These are phyloP conservation scores for Mucor piriformis DNA, from an alignment of 371 early-diverging fungal genomes.

Conservation along the genomic window DNA sequence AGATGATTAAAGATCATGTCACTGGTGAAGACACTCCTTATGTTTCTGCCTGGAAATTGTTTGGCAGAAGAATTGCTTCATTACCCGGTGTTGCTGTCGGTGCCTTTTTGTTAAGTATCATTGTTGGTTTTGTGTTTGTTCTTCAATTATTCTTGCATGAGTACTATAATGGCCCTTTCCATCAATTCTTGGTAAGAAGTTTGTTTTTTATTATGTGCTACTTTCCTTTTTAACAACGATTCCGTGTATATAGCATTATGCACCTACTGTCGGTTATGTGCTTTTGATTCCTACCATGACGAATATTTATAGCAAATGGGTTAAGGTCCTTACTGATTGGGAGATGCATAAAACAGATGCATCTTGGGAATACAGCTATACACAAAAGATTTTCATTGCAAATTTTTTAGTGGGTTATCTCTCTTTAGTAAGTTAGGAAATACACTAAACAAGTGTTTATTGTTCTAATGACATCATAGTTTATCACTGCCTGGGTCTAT, in stretches of 20 bases:
- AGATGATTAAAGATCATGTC: slow-evolving; percentile 59
- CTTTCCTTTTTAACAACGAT: no score
- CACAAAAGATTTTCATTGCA: slow-evolving; percentile 85
- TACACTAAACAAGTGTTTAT: background rate
- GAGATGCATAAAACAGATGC: slow-evolving; percentile 85
- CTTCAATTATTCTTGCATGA: slow-evolving; percentile 80
- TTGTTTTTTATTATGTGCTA: no score
- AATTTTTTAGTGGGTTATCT: slow-evolving; percentile 82
- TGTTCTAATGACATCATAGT: slow-evolving; percentile 24
- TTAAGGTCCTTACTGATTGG: slow-evolving; percentile 68
- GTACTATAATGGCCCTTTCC: slow-evolving; percentile 82
- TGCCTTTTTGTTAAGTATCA: slow-evolving; percentile 62
- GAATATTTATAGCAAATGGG: slow-evolving; percentile 66
- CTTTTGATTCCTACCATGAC: slow-evolving; percentile 76
- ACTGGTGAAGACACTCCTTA: slow-evolving; percentile 77
- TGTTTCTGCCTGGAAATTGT: slow-evolving; percentile 71
- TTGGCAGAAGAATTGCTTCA: slow-evolving; percentile 62
- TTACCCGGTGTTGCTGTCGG: slow-evolving; percentile 66
- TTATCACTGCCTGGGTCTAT: slow-evolving; percentile 85
- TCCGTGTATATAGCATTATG: slow-evolving; percentile 56
- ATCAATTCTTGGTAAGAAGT: slow-evolving; percentile 41
- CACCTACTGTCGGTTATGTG: slow-evolving; percentile 77
- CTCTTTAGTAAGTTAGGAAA: slow-evolving; percentile 52
- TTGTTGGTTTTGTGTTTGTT: slow-evolving; percentile 73
- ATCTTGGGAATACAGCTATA: slow-evolving; percentile 69